A percentile compares a stretch with the other conserved stretches of the same genome.
Conservation (phyloP, 345 rosid species). For the Rhodamnia rubescens region DNA sequence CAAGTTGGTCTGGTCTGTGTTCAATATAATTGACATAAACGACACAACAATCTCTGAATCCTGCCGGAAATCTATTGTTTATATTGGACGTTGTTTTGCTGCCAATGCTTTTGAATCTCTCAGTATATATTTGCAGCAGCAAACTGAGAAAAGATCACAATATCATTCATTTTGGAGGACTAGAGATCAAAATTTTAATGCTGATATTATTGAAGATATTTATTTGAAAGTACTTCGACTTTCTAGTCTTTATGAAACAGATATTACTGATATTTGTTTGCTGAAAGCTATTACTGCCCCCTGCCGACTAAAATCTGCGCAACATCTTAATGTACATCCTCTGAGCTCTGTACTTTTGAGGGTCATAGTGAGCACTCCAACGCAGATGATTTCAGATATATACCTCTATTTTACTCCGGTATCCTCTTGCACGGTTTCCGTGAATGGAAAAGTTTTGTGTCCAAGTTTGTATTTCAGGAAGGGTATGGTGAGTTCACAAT, state of each 20-base stretch:
- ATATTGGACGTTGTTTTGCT: constrained; percentile 53
- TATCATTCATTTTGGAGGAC: constrained; percentile 47
- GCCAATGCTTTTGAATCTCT: constrained; percentile 58
- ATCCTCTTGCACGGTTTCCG: constrained; percentile 41
- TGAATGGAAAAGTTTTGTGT: constrained; percentile 54
- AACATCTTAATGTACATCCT: constrained; percentile 36
- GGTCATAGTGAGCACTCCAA: constrained; percentile 45
- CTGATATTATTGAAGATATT: constrained; percentile 45
- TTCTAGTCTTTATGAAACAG: constrained; percentile 31
- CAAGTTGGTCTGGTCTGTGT: constrained; percentile 42
- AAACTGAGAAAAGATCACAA: constrained; percentile 19
- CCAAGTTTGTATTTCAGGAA: constrained; percentile 43
- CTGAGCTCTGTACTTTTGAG: constrained; percentile 38
- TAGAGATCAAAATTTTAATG: constrained; percentile 31
- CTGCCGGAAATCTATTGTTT: constrained; percentile 15
- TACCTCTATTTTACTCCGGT: constrained; percentile 47
- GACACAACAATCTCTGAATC: constrained; percentile 12
- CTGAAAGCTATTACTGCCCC: constrained; percentile 44
- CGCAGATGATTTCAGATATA: constrained; percentile 26
- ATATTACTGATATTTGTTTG: constrained; percentile 50
- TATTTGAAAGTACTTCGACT: constrained; percentile 44
- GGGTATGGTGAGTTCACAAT: constrained; percentile 32
- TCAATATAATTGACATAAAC: constrained; percentile 28
- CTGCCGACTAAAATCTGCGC: constrained; percentile 22
- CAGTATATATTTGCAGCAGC: constrained; percentile 38